Base-by-base conservation (phyloP, 1,284 basidiomycete genomes). In the Cryptococcus amylolentus region DNA sequence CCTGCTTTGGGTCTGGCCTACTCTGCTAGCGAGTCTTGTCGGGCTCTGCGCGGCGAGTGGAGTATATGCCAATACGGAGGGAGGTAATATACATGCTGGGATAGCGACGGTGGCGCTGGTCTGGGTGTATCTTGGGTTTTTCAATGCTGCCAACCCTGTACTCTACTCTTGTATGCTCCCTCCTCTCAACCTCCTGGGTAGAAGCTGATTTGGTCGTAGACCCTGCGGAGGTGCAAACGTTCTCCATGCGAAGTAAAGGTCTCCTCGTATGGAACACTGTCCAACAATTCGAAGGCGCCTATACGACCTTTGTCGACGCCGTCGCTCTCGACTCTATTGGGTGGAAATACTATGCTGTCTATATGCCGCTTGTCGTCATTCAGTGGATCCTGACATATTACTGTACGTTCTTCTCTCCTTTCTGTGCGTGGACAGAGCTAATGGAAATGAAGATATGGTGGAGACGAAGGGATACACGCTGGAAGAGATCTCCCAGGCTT, bases 221-320 rank as follows among this genome's bases (percentile, higher is more conserved):
- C 64, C 73, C 75, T 4, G 71, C 77, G 54, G 77, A 78, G 52
- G 67, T 76, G 20, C 73, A 75, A 60, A 78, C 76, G 1, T 79
- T 68, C 64, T 70, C 69, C 4, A 75, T 77, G 68, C 68, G 76
- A 49, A 67, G 64, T 58, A 77, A 78, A 61, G 77, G 78, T 8
- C 64, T 79, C 6, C 69, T 77, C 7, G 67, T 78, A 0, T 79
- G 77, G 77, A 78, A 76, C 61, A 72, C 73, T 14, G 52, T 72
- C 55, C 70, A 64, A 37, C 77, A 69, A 54, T 53, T 71, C 48
- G 56, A 64, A 51, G 54, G 55, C 44, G 65, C 62, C 26, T 73
- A 71, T 52, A 64, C 66, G 18, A 64, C 68, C 31, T 78, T 67
- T 58, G 76, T 77, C 37, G 77, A 78, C 59, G 61, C 72, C 3